Base-by-base conservation (phyloP, 768 basidiomycete genomes). In the Dentipellis sp. region DNA sequence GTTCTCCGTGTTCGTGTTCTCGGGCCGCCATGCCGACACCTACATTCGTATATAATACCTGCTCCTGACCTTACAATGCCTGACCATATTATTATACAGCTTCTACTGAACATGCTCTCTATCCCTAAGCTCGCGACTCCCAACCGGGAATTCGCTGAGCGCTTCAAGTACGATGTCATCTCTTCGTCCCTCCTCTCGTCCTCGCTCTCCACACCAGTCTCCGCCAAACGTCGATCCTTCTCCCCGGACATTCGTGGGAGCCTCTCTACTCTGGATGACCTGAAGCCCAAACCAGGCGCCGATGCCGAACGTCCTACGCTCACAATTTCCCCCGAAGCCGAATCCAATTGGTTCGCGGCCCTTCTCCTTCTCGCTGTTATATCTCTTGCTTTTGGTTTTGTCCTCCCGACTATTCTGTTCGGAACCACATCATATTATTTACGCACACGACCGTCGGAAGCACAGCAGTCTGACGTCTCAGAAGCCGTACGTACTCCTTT, bases 91-190 rank as follows among this genome's bases (percentile, higher is more conserved):
- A 19, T 36, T n/a, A 52, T 52, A 47, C 59, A 60, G 61, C 23
- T 47, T 46, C 34, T 60, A 39, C 39, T 45, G 17, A 21, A 17
- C 22, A 10, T 50, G 8, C 51, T 62, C 4, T 40, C 54, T 19
- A 52, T 57, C 11, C 40, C 54, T 12, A 55, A 61, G 42, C 45
- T 52, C 40, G 47, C 5, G 49, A 37, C 34, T 50, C 59, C 53
- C 35, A 22, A 53, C 17, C 59, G 45, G 14, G 54, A 60, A 39
- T 61, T 62, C 51, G 53, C 59, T 12, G 61, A 62, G 38, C 54
- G 52, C n/a, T 62, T 62, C 42, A 60, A 62, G 53, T 62, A 62
- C 42, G 61, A 60, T 14, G 54, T 62, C 38, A 62, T 62, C 37
- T 62, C 61, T 12, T 62, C 61, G 14, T 54, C 61, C 16, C 59